Conservation (phyloP, 2,329 filamentous ascomycete genomes). For the Claviceps maximensis region DNA sequence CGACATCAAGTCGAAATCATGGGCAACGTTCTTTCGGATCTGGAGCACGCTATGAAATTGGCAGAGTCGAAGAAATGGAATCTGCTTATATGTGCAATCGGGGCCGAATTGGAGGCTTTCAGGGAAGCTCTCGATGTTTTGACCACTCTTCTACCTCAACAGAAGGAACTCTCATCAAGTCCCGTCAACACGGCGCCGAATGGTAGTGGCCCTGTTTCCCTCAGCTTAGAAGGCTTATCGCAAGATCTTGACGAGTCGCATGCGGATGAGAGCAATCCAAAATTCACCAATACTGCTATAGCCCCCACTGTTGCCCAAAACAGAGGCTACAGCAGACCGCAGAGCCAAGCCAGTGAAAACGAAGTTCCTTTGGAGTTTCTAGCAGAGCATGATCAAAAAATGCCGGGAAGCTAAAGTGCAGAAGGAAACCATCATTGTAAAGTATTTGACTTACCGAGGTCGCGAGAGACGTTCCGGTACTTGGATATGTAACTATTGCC, state of each 20-base stretch:
- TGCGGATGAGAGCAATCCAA: conserved; percentile 13
- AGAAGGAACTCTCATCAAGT: not conserved
- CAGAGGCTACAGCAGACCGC: conserved; percentile 8
- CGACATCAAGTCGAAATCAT: conserved; percentile 40
- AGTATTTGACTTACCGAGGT: not conserved
- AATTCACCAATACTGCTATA: not conserved
- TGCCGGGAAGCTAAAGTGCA: not conserved
- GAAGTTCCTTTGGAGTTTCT: conserved; percentile 40
- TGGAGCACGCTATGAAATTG: conserved; percentile 39
- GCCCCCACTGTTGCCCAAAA: not conserved
- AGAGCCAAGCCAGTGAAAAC: conserved; percentile 28
- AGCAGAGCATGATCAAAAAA: conserved; percentile 24
- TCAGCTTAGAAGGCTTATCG: conserved; percentile 2
- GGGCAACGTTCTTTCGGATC: conserved; percentile 36
- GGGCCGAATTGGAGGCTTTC: conserved; percentile 59
- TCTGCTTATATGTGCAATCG: conserved; percentile 60
- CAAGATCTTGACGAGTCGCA: conserved; percentile 19
- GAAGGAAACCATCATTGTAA: not conserved
- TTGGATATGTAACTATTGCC: not conserved
- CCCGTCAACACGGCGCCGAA: not conserved
- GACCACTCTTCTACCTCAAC: not conserved
- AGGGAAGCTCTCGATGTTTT: conserved; percentile 46
- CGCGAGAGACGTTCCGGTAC: not conserved
- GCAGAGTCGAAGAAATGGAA: conserved; percentile 58
- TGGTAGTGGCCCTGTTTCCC: not conserved